Conservation (phyloP, 1,139 yeast species). For the Pichia sp. region DNA sequence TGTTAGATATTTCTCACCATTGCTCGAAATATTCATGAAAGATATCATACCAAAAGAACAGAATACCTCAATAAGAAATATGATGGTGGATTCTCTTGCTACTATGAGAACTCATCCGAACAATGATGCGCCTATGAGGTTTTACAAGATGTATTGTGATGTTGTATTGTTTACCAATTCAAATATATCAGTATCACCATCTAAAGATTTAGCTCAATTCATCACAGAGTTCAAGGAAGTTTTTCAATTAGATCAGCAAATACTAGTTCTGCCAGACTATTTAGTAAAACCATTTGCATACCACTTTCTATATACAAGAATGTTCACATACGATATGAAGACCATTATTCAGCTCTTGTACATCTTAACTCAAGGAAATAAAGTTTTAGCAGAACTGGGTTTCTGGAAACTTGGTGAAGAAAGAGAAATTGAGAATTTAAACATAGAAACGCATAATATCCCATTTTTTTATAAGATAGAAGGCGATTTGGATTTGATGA, state of each 20-base stretch:
- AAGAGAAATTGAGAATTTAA: neutral
- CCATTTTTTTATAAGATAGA: neutral
- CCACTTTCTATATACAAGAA: slow-evolving; percentile 11
- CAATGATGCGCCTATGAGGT: neutral
- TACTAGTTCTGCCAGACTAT: neutral
- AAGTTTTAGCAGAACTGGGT: slow-evolving; percentile 5
- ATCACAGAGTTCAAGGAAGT: neutral
- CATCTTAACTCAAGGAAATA: slow-evolving; percentile 6
- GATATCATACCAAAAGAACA: slow-evolving; percentile 6
- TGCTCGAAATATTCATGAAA: slow-evolving; percentile 9
- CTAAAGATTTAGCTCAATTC: neutral
- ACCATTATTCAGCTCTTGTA: slow-evolving; percentile 8
- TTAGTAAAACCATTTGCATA: slow-evolving; percentile 7
- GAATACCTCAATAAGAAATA: slow-evolving; percentile 1
- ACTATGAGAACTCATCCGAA: slow-evolving; percentile 1
- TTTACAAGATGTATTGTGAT: slow-evolving; percentile 4
- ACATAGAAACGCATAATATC: neutral
- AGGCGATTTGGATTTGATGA: slow-evolving; percentile 3
- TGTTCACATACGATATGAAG: slow-evolving; percentile 6
- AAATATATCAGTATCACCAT: neutral
- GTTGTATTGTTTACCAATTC: neutral
- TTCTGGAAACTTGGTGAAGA: slow-evolving; percentile 12
- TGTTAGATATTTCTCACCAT: slow-evolving; percentile 10
- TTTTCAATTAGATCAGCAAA: neutral
- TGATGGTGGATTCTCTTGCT: slow-evolving; percentile 11